Evolutionary conservation across 495 filamentous ascomycete genomes (phyloP).

Genomic region (Lindgomyces ingoldianus): DNA sequence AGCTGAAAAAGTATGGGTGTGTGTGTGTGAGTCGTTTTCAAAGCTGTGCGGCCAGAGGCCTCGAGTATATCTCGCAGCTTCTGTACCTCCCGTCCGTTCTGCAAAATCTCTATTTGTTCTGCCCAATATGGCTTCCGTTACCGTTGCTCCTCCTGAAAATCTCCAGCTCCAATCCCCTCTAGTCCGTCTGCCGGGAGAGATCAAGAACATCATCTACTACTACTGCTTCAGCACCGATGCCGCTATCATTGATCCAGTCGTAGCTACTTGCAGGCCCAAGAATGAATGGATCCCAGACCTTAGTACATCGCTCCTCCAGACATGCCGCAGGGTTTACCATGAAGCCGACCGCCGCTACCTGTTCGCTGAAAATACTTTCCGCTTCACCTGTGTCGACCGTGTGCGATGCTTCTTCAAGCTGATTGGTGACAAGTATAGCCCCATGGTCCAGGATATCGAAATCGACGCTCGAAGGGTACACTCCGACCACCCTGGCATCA

Average conservation of each 20-base stretch:
- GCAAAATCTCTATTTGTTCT: neutral
- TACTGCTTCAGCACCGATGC: slow-evolving; percentile 19
- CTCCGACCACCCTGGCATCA: slow-evolving; percentile 9
- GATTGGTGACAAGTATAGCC: neutral
- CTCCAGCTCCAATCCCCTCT: slow-evolving; percentile 28
- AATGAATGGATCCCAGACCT: too few species aligned
- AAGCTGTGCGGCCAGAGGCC: too few species aligned
- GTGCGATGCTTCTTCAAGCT: slow-evolving; percentile 20
- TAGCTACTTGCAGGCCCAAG: neutral
- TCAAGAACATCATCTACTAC: slow-evolving; percentile 33
- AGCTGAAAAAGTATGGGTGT: too few species aligned
- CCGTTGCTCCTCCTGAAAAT: slow-evolving; percentile 11
- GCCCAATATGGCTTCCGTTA: slow-evolving; percentile 4
- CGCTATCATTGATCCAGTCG: slow-evolving; percentile 28
- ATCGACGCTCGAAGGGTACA: slow-evolving; percentile 27
- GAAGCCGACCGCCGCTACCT: slow-evolving; percentile 27
- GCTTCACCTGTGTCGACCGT: slow-evolving; percentile 30
- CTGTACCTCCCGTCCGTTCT: too few species aligned
- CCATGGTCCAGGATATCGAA: slow-evolving; percentile 22
- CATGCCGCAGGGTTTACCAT: slow-evolving; percentile 29
- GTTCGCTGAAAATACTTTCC: slow-evolving; percentile 31
- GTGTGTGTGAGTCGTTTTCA: too few species aligned
- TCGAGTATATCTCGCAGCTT: too few species aligned
- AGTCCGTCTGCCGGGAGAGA: slow-evolving; percentile 34
- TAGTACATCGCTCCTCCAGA: slow-evolving; percentile 24